A percentile compares a stretch with the other conserved stretches of the same genome.
Evolutionary conservation across 768 basidiomycete genomes (phyloP).

Genomic region (Mycena chlorophos): DNA sequence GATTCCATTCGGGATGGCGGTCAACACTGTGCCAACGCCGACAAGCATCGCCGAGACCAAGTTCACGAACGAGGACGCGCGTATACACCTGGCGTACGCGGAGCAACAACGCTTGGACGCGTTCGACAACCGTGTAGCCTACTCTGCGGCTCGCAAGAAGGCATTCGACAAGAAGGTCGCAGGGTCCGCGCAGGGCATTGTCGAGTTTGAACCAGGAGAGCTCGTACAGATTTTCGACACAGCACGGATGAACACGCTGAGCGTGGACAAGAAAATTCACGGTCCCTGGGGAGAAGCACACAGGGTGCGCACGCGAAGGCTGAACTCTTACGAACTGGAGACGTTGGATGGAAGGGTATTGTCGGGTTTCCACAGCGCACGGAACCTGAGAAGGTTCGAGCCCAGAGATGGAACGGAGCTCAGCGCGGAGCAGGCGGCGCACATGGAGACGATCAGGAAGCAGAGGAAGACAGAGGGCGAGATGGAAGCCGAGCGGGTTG

Average conservation of each 20-base stretch:
- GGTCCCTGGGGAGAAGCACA: conserved; percentile 33
- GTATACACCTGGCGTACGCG: conserved; percentile 30
- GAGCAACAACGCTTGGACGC: conserved; percentile 33
- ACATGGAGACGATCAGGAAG: neutral
- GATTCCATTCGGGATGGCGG: conserved; percentile 29
- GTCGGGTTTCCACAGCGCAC: conserved; percentile 9
- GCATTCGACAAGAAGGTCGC: conserved; percentile 30
- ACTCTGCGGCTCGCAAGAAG: conserved; percentile 26
- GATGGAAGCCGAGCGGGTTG: neutral
- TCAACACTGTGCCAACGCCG: conserved; percentile 28
- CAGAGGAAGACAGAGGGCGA: neutral
- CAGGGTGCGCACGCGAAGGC: conserved; percentile 1
- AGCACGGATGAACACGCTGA: conserved; percentile 29
- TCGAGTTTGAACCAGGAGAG: conserved; percentile 27
- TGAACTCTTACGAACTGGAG: conserved; percentile 24
- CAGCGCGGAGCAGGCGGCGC: conserved; percentile 3
- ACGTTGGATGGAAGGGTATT: conserved; percentile 8
- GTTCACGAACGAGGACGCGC: conserved; percentile 6
- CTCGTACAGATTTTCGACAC: conserved; percentile 34
- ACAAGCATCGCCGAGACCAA: neutral
- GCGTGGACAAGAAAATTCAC: conserved; percentile 29
- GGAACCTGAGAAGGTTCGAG: conserved; percentile 9
- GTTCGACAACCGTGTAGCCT: conserved; percentile 23
- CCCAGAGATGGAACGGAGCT: conserved; percentile 11
- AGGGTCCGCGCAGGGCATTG: conserved; percentile 13